These are phyloP conservation scores for Mycena vitilis DNA, from an alignment of 768 basidiomycete genomes.

Conservation along the genomic window DNA sequence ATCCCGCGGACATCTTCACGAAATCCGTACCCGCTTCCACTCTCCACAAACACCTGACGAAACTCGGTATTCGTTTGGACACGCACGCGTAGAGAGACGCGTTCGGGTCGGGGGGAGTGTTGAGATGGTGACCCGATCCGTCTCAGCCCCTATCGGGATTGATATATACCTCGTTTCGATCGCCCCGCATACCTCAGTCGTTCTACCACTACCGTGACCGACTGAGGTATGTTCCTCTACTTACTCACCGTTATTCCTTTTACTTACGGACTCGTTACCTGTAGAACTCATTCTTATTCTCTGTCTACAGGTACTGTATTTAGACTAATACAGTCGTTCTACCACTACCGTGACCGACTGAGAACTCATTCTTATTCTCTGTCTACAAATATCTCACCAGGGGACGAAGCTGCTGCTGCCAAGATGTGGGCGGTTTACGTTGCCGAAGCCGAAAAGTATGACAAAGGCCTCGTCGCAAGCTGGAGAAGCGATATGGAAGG, in stretches of 20 bases:
- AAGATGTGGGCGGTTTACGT: neutral
- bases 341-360: no score
- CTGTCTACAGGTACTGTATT: no score
- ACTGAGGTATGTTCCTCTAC: neutral
- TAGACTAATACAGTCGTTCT: no score
- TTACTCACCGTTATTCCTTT: neutral
- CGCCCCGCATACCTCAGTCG: neutral
- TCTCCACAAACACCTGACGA: neutral
- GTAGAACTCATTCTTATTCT: neutral
- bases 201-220: neutral
- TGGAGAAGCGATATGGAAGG: neutral
- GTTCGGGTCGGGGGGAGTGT: conserved; percentile 14
- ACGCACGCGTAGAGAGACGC: neutral
- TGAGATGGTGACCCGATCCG: no score
- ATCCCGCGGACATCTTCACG: conserved; percentile 2
- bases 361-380: conserved; percentile 2
- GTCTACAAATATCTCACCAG: neutral
- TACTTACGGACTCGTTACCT: conserved; percentile 6
- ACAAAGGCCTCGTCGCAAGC: neutral
- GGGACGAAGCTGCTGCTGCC: neutral
- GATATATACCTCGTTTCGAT: neutral
- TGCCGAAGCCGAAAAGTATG: no score
- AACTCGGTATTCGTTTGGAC: neutral
- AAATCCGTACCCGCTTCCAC: neutral
- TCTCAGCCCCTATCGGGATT: no score